Conservation (phyloP, 2,329 filamentous ascomycete genomes). For the Venturia effusa region DNA sequence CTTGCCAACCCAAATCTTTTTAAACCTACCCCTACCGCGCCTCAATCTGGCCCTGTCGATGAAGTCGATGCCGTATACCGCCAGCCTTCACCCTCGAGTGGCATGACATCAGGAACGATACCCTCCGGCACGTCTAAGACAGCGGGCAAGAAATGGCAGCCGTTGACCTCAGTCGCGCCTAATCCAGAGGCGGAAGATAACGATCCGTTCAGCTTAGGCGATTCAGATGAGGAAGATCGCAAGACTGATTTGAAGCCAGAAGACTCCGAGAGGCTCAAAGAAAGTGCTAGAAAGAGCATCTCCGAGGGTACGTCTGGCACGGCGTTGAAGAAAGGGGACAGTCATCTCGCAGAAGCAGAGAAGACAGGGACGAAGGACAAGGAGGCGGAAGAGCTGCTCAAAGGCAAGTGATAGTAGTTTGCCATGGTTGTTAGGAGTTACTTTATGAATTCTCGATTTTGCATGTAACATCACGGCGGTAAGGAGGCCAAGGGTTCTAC, state of each 20-base stretch:
- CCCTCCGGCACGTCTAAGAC: slow-evolving; percentile 18
- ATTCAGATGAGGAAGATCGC: slow-evolving; percentile 74
- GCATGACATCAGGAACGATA: neutral
- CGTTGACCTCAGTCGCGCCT: slow-evolving; percentile 74
- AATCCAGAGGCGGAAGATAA: slow-evolving; percentile 72
- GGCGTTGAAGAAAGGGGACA: slow-evolving; percentile 34
- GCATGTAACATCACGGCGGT: neutral
- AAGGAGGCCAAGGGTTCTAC: neutral
- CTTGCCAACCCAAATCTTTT: slow-evolving; percentile 71
- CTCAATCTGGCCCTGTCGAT: slow-evolving; percentile 55
- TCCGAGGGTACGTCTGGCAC: slow-evolving; percentile 31
- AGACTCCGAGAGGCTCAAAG: slow-evolving; percentile 40
- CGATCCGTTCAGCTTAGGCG: slow-evolving; percentile 91
- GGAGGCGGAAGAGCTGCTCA: slow-evolving; percentile 34
- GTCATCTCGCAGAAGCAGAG: slow-evolving; percentile 14
- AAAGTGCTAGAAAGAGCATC: slow-evolving; percentile 27
- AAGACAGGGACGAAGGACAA: slow-evolving; percentile 34
- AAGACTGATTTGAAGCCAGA: slow-evolving; percentile 49
- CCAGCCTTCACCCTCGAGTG: slow-evolving; percentile 12
- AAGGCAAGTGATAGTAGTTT: neutral
- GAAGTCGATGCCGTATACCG: slow-evolving; percentile 66
- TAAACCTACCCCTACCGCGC: slow-evolving; percentile 50
- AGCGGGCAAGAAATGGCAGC: slow-evolving; percentile 89
- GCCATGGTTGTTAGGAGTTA: neutral
- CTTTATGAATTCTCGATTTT: neutral